Evolutionary conservation across 2,329 filamentous ascomycete genomes (phyloP).

Genomic region (Cladophialophora psammophila): DNA sequence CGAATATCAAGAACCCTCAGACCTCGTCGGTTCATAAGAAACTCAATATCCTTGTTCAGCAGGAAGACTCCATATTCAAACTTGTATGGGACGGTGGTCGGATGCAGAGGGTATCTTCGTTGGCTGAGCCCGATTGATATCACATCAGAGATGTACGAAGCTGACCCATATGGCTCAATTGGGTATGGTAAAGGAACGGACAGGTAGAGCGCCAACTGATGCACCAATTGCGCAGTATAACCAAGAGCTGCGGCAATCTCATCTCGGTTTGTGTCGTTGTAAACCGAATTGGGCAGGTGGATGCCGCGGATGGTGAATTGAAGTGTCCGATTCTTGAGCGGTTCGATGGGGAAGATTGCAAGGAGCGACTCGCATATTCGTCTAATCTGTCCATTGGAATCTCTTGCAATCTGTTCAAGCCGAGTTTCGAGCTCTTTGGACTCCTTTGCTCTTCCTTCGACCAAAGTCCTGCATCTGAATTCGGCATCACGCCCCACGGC

Average conservation of each 20-base stretch:
- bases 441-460: constrained; percentile 22
- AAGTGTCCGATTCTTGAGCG: constrained; percentile 69
- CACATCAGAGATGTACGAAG: constrained; percentile 76
- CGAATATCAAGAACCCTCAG: constrained; percentile 86
- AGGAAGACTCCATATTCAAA: constrained; percentile 97
- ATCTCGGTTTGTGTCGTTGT: constrained; percentile 74
- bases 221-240: constrained; percentile 76
- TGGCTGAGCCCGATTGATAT: constrained; percentile 65
- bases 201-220: constrained; percentile 83
- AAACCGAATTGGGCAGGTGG: constrained; percentile 79
- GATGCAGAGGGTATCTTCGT: constrained; percentile 81
- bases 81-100: constrained; percentile 78
- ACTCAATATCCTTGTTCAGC: constrained; percentile 94
- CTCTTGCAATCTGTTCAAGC: constrained; percentile 55
- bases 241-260: constrained; percentile 81
- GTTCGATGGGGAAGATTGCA: constrained; percentile 80
- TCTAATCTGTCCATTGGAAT: constrained; percentile 83
- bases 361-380: constrained; percentile 86
- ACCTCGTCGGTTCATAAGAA: constrained; percentile 69
- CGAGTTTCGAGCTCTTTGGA: constrained; percentile 25
- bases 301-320: constrained; percentile 84
- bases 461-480: constrained; percentile 10
- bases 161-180: constrained; percentile 74
- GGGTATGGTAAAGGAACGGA: constrained; percentile 81
- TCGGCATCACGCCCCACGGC: constrained; percentile 24